A percentile compares a stretch with the other conserved stretches of the same genome.
Conservation (phyloP, 495 filamentous ascomycete species). For the Tuber borchii region DNA sequence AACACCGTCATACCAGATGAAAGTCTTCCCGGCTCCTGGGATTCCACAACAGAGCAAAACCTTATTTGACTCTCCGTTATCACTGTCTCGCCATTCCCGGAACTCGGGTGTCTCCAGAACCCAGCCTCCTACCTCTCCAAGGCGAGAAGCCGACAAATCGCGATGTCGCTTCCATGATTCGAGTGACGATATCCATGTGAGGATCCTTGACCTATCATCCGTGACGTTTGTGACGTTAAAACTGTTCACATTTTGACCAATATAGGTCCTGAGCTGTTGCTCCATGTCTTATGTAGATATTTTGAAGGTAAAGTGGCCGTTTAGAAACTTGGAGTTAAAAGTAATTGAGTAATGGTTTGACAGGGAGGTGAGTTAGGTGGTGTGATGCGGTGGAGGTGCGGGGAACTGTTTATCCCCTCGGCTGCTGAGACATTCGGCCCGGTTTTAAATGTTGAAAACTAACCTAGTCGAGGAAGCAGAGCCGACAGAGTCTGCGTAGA, state of each 20-base stretch:
- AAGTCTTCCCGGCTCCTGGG: neutral
- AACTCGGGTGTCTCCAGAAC: neutral
- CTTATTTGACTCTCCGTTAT: neutral
- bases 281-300: neutral
- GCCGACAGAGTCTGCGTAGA: no score
- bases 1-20: neutral
- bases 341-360: neutral
- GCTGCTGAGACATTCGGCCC: no score
- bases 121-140: neutral
- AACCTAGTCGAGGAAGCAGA: no score
- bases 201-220: neutral
- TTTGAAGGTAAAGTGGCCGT: neutral
- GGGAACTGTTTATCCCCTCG: neutral
- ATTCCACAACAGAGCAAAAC: neutral
- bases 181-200: neutral
- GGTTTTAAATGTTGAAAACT: no score
- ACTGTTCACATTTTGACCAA: neutral
- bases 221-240: neutral
- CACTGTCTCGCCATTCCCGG: neutral
- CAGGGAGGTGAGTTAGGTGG: neutral
- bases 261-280: no score
- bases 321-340: no score
- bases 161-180: neutral
- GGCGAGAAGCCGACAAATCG: neutral
- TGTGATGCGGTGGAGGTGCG: neutral